Evolutionary conservation across 1,284 basidiomycete species (phyloP), one percentile per base, ranked within the genome.

Genomic region (Fereydounia khargensis): DNA sequence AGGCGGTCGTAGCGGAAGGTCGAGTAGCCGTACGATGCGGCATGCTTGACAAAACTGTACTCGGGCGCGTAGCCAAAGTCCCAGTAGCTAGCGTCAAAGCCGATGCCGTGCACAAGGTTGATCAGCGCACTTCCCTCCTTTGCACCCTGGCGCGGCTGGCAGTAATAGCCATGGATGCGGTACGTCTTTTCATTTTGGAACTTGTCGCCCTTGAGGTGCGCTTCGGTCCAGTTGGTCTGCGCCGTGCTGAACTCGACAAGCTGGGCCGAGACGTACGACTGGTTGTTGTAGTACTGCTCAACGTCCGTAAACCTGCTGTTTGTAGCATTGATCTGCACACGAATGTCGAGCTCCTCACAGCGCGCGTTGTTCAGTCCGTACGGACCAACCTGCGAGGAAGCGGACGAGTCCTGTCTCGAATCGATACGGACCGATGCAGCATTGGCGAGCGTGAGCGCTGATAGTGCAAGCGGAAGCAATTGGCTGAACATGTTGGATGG

Each of bases 1-100:
- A 78, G 57, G 34, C 77, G 52, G 38, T 79, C 77, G 41, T 76
- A 78, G 19, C 69, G 49, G 33, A 79, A 60, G 8, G 42, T 47
- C n/a, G 44, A 28, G 30, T 60, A 60, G 6, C 63, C 63, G 27
- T 60, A 47, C 27, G 48, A 53, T 1, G 63, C 61, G 11, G 63
- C 63, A n/a, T 56, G 51, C 23, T 47, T 42, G 8, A 63, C 50
- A 27, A 64, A 41, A 13, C 49, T 56, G 37, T 66, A 66, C 18
- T 53, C 40, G 13, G 28, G 24, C 7, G 32, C 16, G 18, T 47
- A 19, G 1, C 23, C 22, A 37, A 42, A 66, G 30, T 66, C 43
- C 63, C 63, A 66, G 37, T 66, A 66, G 14, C n/a, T 25, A 14
- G 49, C 23, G 38, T 64, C 50, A 31, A 66, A 66, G 11, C 63